These are phyloP conservation scores for Vitellaria paradoxa DNA, from an alignment of 179 eudicot genomes.

Conservation along the genomic window DNA sequence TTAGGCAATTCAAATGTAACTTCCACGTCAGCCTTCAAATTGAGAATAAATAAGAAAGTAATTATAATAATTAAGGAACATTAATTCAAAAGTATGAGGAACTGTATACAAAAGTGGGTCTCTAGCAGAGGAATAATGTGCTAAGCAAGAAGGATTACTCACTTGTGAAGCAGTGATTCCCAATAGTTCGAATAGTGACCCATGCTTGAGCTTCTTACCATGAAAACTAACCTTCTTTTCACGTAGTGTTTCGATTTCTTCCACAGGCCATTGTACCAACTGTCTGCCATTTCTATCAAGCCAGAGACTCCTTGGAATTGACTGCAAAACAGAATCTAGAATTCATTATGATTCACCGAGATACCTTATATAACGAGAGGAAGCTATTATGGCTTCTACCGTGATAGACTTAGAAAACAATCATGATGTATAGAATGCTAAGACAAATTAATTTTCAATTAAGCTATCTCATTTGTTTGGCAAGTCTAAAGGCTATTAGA, in stretches of 20 bases:
- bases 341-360: neutral
- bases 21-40: constrained; percentile 1
- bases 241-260: constrained; percentile 28
- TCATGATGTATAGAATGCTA: too few relatives aligned
- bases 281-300: neutral
- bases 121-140: too few relatives aligned
- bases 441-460: neutral
- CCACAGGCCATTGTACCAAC: neutral
- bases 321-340: constrained; percentile 21
- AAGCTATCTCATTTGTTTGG: too few relatives aligned
- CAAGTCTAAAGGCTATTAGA: too few relatives aligned
- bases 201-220: constrained; percentile 19
- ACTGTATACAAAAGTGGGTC: too few relatives aligned
- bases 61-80: too few relatives aligned
- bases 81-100: too few relatives aligned
- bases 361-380: too few relatives aligned
- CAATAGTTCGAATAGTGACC: constrained; percentile 24
- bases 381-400: too few relatives aligned
- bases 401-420: too few relatives aligned
- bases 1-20: constrained; percentile 33
- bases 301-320: constrained; percentile 21
- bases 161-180: constrained; percentile 43
- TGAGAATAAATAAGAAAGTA: too few relatives aligned
- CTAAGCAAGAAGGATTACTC: too few relatives aligned
- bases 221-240: constrained; percentile 14